phyloP scores from a whole-genome alignment of 2,329 filamentous ascomycete species.

The Aspergillus thermomutatus region DNA sequence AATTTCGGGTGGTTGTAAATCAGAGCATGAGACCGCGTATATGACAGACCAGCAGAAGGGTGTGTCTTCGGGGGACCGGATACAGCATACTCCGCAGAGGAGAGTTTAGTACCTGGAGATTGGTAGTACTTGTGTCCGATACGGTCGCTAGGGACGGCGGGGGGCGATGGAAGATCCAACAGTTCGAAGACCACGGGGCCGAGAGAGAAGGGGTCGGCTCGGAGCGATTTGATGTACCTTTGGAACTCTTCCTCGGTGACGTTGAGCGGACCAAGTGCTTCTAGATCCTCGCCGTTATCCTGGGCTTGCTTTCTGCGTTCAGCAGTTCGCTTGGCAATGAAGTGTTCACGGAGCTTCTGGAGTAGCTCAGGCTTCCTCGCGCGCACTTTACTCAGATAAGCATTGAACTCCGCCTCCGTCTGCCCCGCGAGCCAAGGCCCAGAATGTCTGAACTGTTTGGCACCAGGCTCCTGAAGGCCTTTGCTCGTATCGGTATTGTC shows the following conservation, averaged over 20 bases:
- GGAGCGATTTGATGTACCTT: constrained; percentile 44
- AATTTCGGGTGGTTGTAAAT: constrained; percentile 59
- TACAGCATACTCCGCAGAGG: constrained; percentile 42
- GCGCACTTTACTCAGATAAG: constrained; percentile 48
- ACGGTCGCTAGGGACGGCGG: constrained; percentile 34
- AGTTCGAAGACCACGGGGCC: constrained; percentile 53
- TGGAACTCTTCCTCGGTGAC: constrained; percentile 46
- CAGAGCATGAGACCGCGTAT: constrained; percentile 54
- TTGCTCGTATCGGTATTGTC: constrained; percentile 45
- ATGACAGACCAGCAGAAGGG: constrained; percentile 62
- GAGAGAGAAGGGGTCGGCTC: constrained; percentile 44
- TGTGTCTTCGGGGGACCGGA: constrained; percentile 59
- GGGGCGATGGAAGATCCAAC: constrained; percentile 53
- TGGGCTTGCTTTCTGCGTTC: constrained; percentile 38
- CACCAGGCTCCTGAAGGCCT: constrained; percentile 27
- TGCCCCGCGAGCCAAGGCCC: constrained; percentile 59
- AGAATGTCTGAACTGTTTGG: constrained; percentile 54
- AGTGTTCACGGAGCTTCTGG: constrained; percentile 33
- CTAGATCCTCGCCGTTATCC: constrained; percentile 39
- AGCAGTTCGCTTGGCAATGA: constrained; percentile 30
- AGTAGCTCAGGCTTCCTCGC: constrained; percentile 39
- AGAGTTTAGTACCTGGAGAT: constrained; percentile 32
- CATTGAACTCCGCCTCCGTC: constrained; percentile 53
- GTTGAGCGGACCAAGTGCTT: constrained; percentile 24
- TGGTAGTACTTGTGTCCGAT: constrained; percentile 34